Evolutionary conservation across 768 basidiomycete species (phyloP).

Genomic region (Hirschioporus abietinus): DNA sequence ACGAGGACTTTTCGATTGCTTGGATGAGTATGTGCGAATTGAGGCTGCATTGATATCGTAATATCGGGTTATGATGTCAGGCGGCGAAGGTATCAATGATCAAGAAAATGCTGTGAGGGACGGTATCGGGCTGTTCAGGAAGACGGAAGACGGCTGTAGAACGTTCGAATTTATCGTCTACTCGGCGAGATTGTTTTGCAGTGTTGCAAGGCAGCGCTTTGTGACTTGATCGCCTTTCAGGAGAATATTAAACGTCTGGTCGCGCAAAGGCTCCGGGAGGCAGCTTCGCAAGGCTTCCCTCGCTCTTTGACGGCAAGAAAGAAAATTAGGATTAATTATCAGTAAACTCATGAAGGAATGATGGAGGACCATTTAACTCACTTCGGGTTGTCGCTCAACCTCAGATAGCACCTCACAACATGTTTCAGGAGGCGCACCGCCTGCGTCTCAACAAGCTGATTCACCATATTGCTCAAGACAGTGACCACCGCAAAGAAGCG

Average conservation of each 20-base stretch:
- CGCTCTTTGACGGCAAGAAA: slow-evolving; percentile 47
- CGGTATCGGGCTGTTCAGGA: neutral
- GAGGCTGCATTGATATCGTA: neutral
- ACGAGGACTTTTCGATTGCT: neutral
- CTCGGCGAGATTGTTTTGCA: slow-evolving; percentile 84
- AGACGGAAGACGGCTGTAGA: neutral
- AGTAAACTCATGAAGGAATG: neutral
- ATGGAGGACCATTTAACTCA: slow-evolving; percentile 31
- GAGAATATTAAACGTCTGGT: slow-evolving; percentile 86
- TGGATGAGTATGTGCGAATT: neutral
- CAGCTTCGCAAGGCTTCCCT: slow-evolving; percentile 94
- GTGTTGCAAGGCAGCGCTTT: slow-evolving; percentile 85
- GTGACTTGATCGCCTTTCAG: slow-evolving; percentile 99
- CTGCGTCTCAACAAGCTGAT: slow-evolving; percentile 95
- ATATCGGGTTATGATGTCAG: neutral
- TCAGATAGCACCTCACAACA: slow-evolving; percentile 94
- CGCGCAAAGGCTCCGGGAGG: slow-evolving; percentile 89
- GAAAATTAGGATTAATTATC: neutral
- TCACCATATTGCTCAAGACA: slow-evolving; percentile 98
- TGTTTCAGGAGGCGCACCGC: slow-evolving; percentile 95
- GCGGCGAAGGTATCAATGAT: neutral
- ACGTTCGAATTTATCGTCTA: neutral
- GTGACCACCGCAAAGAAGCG: slow-evolving; percentile 99
- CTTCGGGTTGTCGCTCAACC: slow-evolving; percentile 95
- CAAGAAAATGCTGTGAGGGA: neutral